Evolutionary conservation across 1,139 yeast species (phyloP), one percentile per base, ranked within the genome.

Genomic region (Candida sanyaensis): DNA sequence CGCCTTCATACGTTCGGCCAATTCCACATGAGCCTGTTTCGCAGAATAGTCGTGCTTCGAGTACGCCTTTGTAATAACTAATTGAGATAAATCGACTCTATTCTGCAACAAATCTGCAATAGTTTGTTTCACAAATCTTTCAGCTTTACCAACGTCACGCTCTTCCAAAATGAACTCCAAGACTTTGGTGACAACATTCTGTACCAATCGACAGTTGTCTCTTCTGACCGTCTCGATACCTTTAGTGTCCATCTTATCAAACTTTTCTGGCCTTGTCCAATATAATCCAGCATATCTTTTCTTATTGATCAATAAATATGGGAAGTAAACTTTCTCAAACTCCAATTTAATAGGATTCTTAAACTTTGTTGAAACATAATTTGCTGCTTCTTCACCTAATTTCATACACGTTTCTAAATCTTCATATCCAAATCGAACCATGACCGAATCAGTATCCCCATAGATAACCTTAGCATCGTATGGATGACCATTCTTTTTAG

Each of bases 381-480:
- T 88, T 0, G 99, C 99, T 0, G 99, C 99, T 61, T 92, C 96
- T 57, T 90, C 87, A 3, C 99, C 99, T 48, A 91, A 64, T 49
- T 80, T 78, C 99, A 95, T 95, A 58, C 97, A 89, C 30, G 88
- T 86, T 49, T 76, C 83, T 52, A 93, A 66, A 60, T 91, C 96
- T n/a, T 75, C 71, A 37, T 85, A 82, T 1, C 99, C 99, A 71
- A 95, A 95, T 62, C 90, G 91, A 41, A 95, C 97, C 99, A 95
- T 95, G 13, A 95, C 99, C 6, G 99, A 95, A 79, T 95, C 99
- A 0, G 99, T 95, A 69, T 95, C 99, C 73, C 99, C 99, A 65
- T 95, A 95, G 40, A 95, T 87, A 52, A 95, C 99, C 56, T 86
- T 81, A 0, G 98, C 87, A 69, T 95, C 96, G 62, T 79, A 84